A percentile compares a stretch with the other conserved stretches of the same genome.
Evolutionary conservation across 176 grass and related monocot genomes (phyloP).

Genomic region (Raddia guianensis): DNA sequence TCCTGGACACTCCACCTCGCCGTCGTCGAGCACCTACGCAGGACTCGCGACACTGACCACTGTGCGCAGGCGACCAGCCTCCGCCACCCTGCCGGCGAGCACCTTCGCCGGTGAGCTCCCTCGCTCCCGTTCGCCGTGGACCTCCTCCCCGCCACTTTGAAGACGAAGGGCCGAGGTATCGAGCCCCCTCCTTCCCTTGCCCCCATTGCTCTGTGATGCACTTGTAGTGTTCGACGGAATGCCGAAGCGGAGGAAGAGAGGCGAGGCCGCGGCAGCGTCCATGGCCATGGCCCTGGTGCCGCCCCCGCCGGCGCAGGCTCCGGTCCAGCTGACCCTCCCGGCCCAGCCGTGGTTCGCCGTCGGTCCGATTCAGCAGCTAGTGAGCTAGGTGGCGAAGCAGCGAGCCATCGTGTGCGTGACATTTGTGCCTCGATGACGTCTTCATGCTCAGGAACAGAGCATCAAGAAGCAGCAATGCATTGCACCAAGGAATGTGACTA

Average conservation of each 20-base stretch:
- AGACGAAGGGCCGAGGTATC: too few species aligned
- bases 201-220: too few species aligned
- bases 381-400: conserved; percentile 41
- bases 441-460: conserved; percentile 29
- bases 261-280: conserved; percentile 53
- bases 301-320: conserved; percentile 10
- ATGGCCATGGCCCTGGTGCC: conserved; percentile 45
- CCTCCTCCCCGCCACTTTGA: too few species aligned
- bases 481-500: neutral
- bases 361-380: conserved; percentile 50
- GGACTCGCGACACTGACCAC: too few species aligned
- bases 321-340: conserved; percentile 48
- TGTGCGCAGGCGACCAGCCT: too few species aligned
- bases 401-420: neutral
- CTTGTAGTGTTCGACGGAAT: too few species aligned
- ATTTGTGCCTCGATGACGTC: neutral
- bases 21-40: too few species aligned
- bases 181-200: too few species aligned
- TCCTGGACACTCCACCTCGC: too few species aligned
- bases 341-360: conserved; percentile 40
- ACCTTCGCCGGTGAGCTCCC: too few species aligned
- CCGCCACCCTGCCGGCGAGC: too few species aligned
- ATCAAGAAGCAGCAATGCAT: neutral
- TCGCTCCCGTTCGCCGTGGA: too few species aligned
- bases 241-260: conserved; percentile 67